Evolutionary conservation across 345 rosid species (phyloP).

Genomic region (Populus ilicifolia): DNA sequence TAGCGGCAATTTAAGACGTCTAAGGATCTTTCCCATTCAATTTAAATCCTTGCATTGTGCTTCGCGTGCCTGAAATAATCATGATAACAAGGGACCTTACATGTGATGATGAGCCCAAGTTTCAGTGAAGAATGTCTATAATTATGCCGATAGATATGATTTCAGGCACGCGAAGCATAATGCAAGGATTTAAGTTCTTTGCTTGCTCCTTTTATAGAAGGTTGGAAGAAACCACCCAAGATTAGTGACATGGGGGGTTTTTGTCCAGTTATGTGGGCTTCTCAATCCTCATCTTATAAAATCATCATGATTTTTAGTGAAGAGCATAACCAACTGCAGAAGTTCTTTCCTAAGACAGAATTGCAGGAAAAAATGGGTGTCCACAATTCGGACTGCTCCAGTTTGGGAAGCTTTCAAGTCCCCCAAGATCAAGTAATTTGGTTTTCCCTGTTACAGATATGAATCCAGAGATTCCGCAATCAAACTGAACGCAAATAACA

Average conservation of each 20-base stretch:
- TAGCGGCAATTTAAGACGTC: background rate
- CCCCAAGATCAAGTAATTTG: background rate
- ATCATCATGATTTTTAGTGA: too few species aligned
- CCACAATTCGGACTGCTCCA: background rate
- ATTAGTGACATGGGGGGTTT: background rate
- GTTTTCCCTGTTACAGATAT: background rate
- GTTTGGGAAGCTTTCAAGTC: background rate
- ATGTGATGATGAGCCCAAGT: too few species aligned
- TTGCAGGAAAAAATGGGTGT: background rate
- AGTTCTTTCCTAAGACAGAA: background rate
- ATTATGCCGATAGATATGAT: too few species aligned
- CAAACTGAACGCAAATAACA: background rate
- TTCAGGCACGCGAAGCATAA: background rate
- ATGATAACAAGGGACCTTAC: too few species aligned
- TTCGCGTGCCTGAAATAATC: too few species aligned
- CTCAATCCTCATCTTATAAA: background rate
- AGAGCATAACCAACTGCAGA: too few species aligned
- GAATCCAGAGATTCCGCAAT: background rate
- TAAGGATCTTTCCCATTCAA: background rate
- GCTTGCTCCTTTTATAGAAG: background rate
- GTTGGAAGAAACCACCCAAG: background rate
- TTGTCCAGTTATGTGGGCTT: too few species aligned
- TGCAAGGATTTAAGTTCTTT: background rate
- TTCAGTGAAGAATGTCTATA: too few species aligned
- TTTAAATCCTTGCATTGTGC: too few species aligned